Evolutionary conservation across 306 rosid species (phyloP), one percentile per base, ranked within the genome.

Genomic region (Trifolium repens): DNA sequence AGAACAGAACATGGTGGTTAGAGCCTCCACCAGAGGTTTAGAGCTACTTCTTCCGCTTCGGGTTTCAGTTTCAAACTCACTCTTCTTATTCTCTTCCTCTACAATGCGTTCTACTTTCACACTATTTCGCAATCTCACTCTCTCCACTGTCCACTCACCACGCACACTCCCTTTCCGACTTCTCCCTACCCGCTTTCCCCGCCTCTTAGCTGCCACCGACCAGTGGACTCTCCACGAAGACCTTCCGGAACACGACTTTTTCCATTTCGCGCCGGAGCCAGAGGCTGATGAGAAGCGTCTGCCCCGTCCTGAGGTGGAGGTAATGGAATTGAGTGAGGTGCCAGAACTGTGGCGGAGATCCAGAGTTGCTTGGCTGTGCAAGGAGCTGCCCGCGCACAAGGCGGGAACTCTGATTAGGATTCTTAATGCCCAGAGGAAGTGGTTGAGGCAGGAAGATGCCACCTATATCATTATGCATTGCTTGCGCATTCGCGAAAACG

Each of bases 401-500:
- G 74, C 81, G 3, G 85, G 78, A 49, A 78, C 72, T 15, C 65
- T 83, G 64, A 61, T 84, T 11, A 81, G 89, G 58, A 76, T 94
- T 57, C 91, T 94, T 44, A 94, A 91, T 63, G 98, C 82, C 19
- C 97, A 94, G 86, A 86, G 27, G 80, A 94, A 94, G 61, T 94
- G 98, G 98, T 35, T 91, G 83, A 86, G 78, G 76, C 97, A 91
- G 40, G 87, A 80, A 3, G 87, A 80, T 13, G 67, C 85, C 11
- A 86, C 96, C 52, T 94, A 94, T 81, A 74, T 91, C 9, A 80
- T 83, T 1, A 89, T 90, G 74, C 98, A 94, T 69, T 94, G 96
- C 83, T 73, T 90, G 89, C 87, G 97, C 47, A 85, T 94, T 83
- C 94, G 97, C 1, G 97, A 94, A 79, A 91, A 94, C 26, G 94